Evolutionary conservation across 108 stramenopile species (phyloP), one percentile per base, ranked within the genome.

Genomic region (Hondaea fermentalgiana): DNA sequence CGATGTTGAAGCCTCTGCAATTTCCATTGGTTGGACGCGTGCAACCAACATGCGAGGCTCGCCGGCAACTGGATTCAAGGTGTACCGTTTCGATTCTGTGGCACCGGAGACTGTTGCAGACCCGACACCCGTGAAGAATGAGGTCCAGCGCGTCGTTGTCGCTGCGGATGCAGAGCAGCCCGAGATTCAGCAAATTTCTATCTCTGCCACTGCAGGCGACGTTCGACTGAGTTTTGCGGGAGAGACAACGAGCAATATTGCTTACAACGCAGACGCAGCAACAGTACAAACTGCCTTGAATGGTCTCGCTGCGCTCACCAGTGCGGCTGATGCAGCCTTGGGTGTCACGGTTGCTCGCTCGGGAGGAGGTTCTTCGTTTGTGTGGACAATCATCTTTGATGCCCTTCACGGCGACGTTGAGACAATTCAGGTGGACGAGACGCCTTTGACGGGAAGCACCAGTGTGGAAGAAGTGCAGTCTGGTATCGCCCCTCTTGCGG

Each of bases 21-120:
- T 96, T 42, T 89, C 89, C 25, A 72, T 95, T 14, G 83, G 91
- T 21, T 96, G 96, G 96, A 60, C 91, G 5, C 87, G 91, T 47
- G 92, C 95, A 21, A 88, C 93, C 5, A 49, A 90, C 89, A 19
- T 88, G 90, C 53, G 88, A 88, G 69, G 96, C 95, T 59, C 95
- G 93, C 35, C 87, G 35, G 90, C 96, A 49, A 95, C 95, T 5
- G 96, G 96, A 5, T 97, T 95, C 92, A 91, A 91, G 88, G 88
- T 97, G 4, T 97, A 95, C 90, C 47, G 90, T 87, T 97, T 95
- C 88, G 60, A 91, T 44, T 92, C 90, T 12, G 93, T 91, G 10
- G 92, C 92, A 23, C 91, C 93, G 14, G 93, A 95, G 90, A 89
- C 95, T 28, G 93, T 93, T 10, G 90, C 91, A 17, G 92, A 94